Evolutionary conservation across 805 yeast species (phyloP).

Genomic region (Metschnikowia noctiluminum): DNA sequence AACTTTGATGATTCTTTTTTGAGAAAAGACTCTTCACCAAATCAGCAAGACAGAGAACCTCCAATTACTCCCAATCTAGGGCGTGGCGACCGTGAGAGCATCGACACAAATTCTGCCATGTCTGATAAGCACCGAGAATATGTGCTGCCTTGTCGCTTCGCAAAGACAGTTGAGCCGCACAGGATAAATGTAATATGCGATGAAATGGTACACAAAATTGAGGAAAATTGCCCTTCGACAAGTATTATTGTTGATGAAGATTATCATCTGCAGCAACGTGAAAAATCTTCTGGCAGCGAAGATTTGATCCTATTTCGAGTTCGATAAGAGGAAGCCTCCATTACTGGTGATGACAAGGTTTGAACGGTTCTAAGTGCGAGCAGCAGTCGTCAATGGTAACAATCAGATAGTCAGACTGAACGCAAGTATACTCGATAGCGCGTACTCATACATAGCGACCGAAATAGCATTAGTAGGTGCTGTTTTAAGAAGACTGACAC

Average conservation of each 20-base stretch:
- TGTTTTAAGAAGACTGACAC: conserved; percentile 67
- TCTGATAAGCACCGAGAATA: conserved; percentile 34
- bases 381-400: not conserved
- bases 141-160: conserved; percentile 40
- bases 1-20: no score
- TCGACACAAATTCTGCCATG: conserved; percentile 3
- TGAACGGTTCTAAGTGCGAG: not conserved
- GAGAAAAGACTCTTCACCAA: not conserved
- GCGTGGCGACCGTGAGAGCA: no score
- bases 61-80: no score
- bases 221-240: not conserved
- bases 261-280: not conserved
- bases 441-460: conserved; percentile 59
- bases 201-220: not conserved
- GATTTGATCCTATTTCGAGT: no score
- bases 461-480: conserved; percentile 78
- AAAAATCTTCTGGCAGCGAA: no score
- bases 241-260: not conserved
- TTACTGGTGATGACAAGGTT: no score
- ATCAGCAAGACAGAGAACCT: not conserved
- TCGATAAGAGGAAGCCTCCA: no score
- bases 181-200: conserved; percentile 2
- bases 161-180: conserved; percentile 19
- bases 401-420: not conserved
- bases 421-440: conserved; percentile 15